These are phyloP conservation scores for Hortaea werneckii DNA, from an alignment of 2,329 filamentous ascomycete genomes.

Conservation along the genomic window DNA sequence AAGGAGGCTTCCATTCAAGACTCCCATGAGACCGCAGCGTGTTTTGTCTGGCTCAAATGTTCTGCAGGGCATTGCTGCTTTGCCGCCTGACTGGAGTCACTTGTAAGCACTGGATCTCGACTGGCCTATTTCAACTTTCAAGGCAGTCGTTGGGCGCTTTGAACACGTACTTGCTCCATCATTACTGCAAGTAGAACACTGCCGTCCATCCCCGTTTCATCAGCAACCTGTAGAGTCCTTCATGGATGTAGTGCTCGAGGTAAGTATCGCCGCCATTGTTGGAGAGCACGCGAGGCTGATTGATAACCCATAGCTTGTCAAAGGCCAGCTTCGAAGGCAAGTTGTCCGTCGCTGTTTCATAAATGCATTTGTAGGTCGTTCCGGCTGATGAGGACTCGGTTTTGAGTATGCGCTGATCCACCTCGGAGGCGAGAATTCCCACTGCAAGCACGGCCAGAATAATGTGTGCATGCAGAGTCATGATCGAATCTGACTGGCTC, in stretches of 20 bases:
- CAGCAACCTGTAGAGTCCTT: conserved; percentile 8
- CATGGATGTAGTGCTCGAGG: conserved; percentile 11
- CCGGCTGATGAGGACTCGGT: too few relatives aligned
- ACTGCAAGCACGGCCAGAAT: too few relatives aligned
- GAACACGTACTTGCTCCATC: conserved; percentile 11
- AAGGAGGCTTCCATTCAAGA: conserved; percentile 7
- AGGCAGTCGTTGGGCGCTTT: too few relatives aligned
- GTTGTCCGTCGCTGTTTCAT: too few relatives aligned
- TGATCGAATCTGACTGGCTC: too few relatives aligned
- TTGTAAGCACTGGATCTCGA: too few relatives aligned
- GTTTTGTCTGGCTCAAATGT: not conserved
- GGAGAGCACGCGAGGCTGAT: conserved; percentile 11
- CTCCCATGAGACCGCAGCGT: conserved; percentile 14
- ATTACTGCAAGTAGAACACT: conserved; percentile 13
- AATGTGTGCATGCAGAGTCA: too few relatives aligned
- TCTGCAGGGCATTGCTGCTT: conserved; percentile 9
- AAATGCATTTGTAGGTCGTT: too few relatives aligned
- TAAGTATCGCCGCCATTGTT: conserved; percentile 13
- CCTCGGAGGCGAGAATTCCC: too few relatives aligned
- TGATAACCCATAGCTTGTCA: conserved; percentile 11
- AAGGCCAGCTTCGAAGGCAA: conserved; percentile 7
- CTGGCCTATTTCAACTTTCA: too few relatives aligned
- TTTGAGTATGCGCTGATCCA: too few relatives aligned
- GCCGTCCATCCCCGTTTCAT: conserved; percentile 7
- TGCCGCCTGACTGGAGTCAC: conserved; percentile 7